phyloP scores from a whole-genome alignment of 2,329 filamentous ascomycete species.

The Tolypocladium nubicola region DNA sequence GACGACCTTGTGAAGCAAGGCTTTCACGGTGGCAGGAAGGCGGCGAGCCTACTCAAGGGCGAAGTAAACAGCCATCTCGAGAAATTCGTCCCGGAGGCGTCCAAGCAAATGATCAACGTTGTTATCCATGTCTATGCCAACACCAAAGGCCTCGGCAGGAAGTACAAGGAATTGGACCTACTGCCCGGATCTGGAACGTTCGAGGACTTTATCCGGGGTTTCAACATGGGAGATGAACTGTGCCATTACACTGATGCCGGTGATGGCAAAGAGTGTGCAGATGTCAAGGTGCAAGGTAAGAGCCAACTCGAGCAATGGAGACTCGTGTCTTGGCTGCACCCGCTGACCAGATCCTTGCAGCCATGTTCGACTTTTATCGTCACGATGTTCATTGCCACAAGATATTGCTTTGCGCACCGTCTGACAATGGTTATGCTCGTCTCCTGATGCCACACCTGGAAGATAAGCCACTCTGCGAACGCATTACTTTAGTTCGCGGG shows the following conservation, averaged over 20 bases:
- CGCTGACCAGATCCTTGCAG: background rate
- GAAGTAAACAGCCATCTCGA: background rate
- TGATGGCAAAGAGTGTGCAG: background rate
- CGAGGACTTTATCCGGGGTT: background rate
- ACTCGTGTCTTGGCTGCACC: background rate
- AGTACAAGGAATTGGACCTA: background rate
- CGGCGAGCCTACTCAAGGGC: background rate
- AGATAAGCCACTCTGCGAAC: background rate
- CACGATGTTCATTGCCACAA: background rate
- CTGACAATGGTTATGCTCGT: background rate
- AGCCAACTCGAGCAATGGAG: background rate
- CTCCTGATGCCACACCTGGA: background rate
- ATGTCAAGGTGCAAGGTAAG: background rate
- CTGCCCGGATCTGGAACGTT: background rate
- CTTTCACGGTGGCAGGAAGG: background rate
- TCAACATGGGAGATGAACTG: background rate
- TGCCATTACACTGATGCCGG: background rate
- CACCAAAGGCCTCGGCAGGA: background rate
- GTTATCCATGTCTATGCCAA: background rate
- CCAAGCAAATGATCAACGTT: background rate
- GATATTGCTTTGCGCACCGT: background rate
- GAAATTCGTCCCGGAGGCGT: background rate
- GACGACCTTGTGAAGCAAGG: background rate
- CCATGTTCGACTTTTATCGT: background rate
- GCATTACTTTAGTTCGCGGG: background rate